phyloP scores from a whole-genome alignment of 495 filamentous ascomycete species.

The Neurospora africana region DNA sequence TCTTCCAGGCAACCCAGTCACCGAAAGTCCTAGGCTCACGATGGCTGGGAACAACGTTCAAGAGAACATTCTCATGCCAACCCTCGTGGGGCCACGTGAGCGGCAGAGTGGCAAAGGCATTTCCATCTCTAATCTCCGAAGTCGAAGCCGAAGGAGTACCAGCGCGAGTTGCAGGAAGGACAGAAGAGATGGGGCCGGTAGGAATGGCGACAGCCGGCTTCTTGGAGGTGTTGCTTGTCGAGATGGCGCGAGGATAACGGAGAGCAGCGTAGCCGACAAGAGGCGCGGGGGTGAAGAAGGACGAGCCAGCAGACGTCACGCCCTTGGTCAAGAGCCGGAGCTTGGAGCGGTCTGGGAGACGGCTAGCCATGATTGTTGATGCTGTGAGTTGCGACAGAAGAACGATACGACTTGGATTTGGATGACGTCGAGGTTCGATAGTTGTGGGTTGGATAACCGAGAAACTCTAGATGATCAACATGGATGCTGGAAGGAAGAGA shows the following conservation, averaged over 20 bases:
- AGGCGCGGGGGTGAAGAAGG: background rate
- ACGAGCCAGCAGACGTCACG: background rate
- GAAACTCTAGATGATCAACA: too few relatives aligned
- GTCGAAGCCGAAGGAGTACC: background rate
- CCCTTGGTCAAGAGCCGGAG: background rate
- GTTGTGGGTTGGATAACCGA: too few relatives aligned
- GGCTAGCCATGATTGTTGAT: background rate
- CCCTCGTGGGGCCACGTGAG: slow-evolving; percentile 61
- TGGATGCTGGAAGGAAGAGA: too few relatives aligned
- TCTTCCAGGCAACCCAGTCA: slow-evolving; percentile 38
- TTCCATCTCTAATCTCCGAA: background rate
- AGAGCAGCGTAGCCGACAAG: background rate
- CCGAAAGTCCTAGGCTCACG: slow-evolving; percentile 27
- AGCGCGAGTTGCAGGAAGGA: background rate
- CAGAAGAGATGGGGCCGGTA: background rate
- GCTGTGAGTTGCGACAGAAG: background rate
- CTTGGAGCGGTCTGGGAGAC: background rate
- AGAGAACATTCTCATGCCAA: slow-evolving; percentile 40
- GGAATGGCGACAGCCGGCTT: background rate
- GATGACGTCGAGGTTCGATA: background rate
- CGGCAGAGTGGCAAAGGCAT: slow-evolving; percentile 12
- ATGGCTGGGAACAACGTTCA: slow-evolving; percentile 29
- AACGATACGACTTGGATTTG: background rate
- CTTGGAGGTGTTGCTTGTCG: background rate
- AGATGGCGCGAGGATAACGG: background rate